These are phyloP conservation scores for Albugo laibachii DNA, from an alignment of 352 stramenopile species.

Conservation along the genomic window DNA sequence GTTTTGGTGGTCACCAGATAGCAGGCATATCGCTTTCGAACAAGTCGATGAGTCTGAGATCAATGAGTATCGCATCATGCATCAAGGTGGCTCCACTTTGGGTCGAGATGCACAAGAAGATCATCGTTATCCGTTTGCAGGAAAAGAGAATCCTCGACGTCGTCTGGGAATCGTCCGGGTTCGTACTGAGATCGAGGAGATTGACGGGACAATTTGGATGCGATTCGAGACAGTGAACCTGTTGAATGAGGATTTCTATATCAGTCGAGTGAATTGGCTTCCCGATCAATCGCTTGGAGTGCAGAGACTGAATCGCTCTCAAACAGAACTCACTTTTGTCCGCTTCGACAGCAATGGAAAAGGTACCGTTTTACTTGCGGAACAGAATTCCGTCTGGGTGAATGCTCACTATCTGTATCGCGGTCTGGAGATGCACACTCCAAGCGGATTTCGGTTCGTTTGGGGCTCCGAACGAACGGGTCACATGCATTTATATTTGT, in stretches of 20 bases:
- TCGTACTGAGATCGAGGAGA: background rate
- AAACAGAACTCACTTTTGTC: slow-evolving; percentile 47
- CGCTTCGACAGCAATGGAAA: slow-evolving; percentile 67
- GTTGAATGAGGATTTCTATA: slow-evolving; percentile 62
- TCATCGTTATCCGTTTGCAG: slow-evolving; percentile 86
- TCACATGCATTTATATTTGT: slow-evolving; percentile 94
- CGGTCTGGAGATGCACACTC: slow-evolving; percentile 52
- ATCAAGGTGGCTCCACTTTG: slow-evolving; percentile 68
- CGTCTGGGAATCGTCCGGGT: slow-evolving; percentile 59
- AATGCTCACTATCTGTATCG: slow-evolving; percentile 90
- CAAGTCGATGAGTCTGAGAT: slow-evolving; percentile 88
- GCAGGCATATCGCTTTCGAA: slow-evolving; percentile 70
- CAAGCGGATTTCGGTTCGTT: slow-evolving; percentile 85
- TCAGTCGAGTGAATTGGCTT: slow-evolving; percentile 88
- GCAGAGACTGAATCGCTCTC: slow-evolving; percentile 71
- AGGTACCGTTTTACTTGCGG: slow-evolving; percentile 61
- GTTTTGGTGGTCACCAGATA: slow-evolving; percentile 92
- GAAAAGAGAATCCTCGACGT: slow-evolving; percentile 80
- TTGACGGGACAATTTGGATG: slow-evolving; percentile 50
- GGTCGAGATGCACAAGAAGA: slow-evolving; percentile 44
- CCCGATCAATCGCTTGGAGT: slow-evolving; percentile 84
- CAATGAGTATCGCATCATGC: slow-evolving; percentile 88
- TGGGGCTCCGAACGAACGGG: slow-evolving; percentile 87
- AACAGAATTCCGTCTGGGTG: slow-evolving; percentile 85
- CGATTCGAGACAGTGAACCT: slow-evolving; percentile 18